Percentiles rank a stretch among this genome's conserved stretches.
Conservation (phyloP, 495 filamentous ascomycete species). For the Amphirosellinia nigrospora region DNA sequence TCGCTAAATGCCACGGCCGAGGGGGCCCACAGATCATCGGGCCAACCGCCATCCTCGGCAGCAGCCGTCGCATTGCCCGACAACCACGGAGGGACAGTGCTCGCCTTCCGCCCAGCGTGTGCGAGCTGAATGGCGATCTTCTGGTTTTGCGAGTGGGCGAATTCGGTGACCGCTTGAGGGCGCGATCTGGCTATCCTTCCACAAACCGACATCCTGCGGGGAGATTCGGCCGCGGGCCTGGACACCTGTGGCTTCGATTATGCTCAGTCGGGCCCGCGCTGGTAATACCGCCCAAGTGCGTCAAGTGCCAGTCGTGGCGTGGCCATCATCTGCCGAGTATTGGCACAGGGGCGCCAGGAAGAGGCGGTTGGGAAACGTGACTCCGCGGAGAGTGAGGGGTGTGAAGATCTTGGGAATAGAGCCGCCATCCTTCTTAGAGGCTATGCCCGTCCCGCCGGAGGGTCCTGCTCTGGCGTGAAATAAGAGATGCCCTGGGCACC, state of each 20-base stretch:
- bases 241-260: constrained; percentile 76
- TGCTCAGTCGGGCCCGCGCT: constrained; percentile 68
- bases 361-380: constrained; percentile 68
- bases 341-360: constrained; percentile 70
- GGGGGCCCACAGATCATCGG: constrained; percentile 62
- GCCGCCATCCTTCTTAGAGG: constrained; percentile 60
- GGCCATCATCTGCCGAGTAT: constrained; percentile 69
- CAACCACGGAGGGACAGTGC: constrained; percentile 70
- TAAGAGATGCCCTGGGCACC: constrained; percentile 64
- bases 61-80: constrained; percentile 53
- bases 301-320: constrained; percentile 68
- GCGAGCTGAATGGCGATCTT: constrained; percentile 76
- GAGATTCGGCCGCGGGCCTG: constrained; percentile 74
- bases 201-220: constrained; percentile 73
- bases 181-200: constrained; percentile 74
- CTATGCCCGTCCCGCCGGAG: constrained; percentile 66
- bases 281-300: constrained; percentile 62
- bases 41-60: constrained; percentile 66
- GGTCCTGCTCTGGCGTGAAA: constrained; percentile 70
- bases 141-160: constrained; percentile 71
- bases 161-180: constrained; percentile 67
- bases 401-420: constrained; percentile 72
- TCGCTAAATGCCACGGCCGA: constrained; percentile 61
- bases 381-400: constrained; percentile 64
- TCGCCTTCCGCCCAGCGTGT: constrained; percentile 78